A percentile compares a stretch with the other conserved stretches of the same genome.
Conservation (phyloP, 2,329 filamentous ascomycete species). For the Gliomastix tumulicola region DNA sequence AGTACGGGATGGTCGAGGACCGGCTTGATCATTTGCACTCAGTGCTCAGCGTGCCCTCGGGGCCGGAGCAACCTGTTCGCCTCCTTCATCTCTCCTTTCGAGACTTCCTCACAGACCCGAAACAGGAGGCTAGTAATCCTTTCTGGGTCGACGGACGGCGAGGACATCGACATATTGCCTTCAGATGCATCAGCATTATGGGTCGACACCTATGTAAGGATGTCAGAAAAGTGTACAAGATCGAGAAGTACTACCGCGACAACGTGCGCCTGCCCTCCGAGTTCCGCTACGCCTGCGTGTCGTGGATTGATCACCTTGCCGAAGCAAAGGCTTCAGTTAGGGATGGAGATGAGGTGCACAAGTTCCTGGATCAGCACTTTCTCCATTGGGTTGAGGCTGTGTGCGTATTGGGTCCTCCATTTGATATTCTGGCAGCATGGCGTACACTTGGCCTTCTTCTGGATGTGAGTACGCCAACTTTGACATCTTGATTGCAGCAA, state of each 20-base stretch:
- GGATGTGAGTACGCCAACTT: neutral
- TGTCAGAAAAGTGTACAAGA: neutral
- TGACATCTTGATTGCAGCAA: neutral
- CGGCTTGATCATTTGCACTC: constrained; percentile 8
- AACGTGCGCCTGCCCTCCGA: neutral
- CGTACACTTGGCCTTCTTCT: neutral
- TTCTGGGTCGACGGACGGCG: constrained; percentile 29
- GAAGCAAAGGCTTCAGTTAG: neutral
- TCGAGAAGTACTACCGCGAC: neutral
- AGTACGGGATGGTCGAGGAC: neutral
- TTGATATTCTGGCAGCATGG: neutral
- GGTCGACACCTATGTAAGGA: neutral
- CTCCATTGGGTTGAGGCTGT: neutral
- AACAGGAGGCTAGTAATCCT: constrained; percentile 11
- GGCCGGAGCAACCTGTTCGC: neutral
- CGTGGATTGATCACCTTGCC: neutral
- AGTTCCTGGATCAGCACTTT: neutral
- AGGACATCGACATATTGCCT: constrained; percentile 20
- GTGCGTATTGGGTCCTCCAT: neutral
- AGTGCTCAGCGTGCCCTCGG: constrained; percentile 1
- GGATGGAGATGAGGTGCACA: neutral
- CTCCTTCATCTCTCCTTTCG: constrained; percentile 20
- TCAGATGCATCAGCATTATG: neutral
- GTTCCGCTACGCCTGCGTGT: constrained; percentile 1
- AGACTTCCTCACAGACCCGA: constrained; percentile 25